phyloP scores from a whole-genome alignment of 805 yeast species.

The Cyberlindnera samutprakarnensis region DNA sequence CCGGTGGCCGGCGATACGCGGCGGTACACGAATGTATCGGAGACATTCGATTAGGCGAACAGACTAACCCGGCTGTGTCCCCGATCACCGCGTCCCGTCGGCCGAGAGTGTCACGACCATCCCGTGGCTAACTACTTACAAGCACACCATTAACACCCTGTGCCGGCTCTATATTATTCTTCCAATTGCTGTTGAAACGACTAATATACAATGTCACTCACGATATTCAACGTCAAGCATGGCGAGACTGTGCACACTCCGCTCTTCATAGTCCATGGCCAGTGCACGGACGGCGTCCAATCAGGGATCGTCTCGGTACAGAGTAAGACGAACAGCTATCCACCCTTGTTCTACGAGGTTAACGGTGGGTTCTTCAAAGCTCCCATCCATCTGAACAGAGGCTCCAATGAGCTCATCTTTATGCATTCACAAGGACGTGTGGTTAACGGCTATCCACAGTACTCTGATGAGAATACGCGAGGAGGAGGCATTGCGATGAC shows the following conservation, averaged over 20 bases:
- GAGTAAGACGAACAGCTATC: constrained; percentile 35
- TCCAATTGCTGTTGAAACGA: too few relatives aligned
- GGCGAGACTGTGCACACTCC: constrained; percentile 38
- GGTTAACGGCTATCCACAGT: constrained; percentile 25
- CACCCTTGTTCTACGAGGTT: constrained; percentile 66
- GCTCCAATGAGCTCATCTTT: constrained; percentile 51
- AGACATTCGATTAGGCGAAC: too few relatives aligned
- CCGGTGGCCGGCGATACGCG: too few relatives aligned
- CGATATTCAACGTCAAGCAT: constrained; percentile 27
- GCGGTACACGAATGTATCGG: too few relatives aligned
- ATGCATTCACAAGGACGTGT: constrained; percentile 35
- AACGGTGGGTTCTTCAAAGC: constrained; percentile 69
- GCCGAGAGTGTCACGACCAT: too few relatives aligned
- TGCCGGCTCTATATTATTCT: too few relatives aligned
- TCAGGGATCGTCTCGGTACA: constrained; percentile 36
- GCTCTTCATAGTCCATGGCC: constrained; percentile 42
- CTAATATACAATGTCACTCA: too few relatives aligned
- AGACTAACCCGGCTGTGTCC: too few relatives aligned
- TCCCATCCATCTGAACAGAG: constrained; percentile 59
- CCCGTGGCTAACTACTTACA: too few relatives aligned
- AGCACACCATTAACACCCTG: too few relatives aligned
- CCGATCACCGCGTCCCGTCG: too few relatives aligned
- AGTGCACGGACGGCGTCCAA: constrained; percentile 18
- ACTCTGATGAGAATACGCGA: constrained; percentile 4
- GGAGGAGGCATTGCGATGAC: constrained; percentile 18